These are phyloP conservation scores for Bathelium albidoporum DNA, from an alignment of 495 filamentous ascomycete species.

Conservation along the genomic window DNA sequence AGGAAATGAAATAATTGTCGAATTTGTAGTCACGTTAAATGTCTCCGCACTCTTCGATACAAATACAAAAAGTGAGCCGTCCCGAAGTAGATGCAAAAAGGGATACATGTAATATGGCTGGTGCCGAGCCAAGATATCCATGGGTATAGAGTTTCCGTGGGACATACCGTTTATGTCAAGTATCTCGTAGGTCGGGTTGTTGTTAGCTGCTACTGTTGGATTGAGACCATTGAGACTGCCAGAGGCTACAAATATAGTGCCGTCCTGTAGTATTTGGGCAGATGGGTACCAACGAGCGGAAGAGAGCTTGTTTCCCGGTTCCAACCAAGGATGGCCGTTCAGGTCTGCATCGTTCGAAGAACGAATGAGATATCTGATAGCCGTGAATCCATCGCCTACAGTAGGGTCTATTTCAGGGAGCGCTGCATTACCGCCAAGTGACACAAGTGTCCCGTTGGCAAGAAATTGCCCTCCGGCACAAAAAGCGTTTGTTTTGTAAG, in stretches of 20 bases:
- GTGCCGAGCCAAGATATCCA: conserved; percentile 45
- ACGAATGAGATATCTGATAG: conserved; percentile 43
- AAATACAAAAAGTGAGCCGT: conserved; percentile 50
- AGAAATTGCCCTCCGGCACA: conserved; percentile 53
- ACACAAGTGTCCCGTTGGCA: conserved; percentile 44
- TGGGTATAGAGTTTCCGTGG: conserved; percentile 34
- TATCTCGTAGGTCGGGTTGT: conserved; percentile 57
- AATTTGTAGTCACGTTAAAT: conserved; percentile 39
- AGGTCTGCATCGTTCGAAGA: conserved; percentile 38
- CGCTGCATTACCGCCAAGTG: conserved; percentile 49
- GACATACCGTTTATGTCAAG: conserved; percentile 36
- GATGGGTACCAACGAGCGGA: conserved; percentile 51
- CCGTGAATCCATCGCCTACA: conserved; percentile 48
- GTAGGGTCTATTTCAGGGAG: conserved; percentile 46
- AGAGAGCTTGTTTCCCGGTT: conserved; percentile 46
- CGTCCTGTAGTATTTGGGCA: conserved; percentile 48
- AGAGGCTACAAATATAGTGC: conserved; percentile 49
- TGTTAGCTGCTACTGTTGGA: conserved; percentile 44
- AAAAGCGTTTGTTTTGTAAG: conserved; percentile 52
- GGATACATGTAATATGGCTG: conserved; percentile 61
- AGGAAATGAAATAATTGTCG: conserved; percentile 36
- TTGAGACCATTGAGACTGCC: conserved; percentile 52
- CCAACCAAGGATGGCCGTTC: conserved; percentile 44
- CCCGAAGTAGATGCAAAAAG: conserved; percentile 47
- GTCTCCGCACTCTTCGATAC: conserved; percentile 45